phyloP scores from a whole-genome alignment of 768 basidiomycete species.

The Lepiota subincarnata region DNA sequence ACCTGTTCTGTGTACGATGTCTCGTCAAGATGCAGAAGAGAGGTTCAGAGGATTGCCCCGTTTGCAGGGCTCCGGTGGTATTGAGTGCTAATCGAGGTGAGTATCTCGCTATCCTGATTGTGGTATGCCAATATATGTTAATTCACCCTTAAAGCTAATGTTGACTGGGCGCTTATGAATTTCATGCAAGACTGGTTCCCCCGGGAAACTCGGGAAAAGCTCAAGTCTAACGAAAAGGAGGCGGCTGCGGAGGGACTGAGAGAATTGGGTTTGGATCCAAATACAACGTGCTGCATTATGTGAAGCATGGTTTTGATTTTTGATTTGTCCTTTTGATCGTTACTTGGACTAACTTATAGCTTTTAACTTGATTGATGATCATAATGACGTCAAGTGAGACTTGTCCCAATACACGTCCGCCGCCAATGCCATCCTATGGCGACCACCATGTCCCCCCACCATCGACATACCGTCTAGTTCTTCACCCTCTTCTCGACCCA shows the following conservation, averaged over 20 bases:
- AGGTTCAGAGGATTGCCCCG: slow-evolving; percentile 70
- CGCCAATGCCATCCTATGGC: no score
- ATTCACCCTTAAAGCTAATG: slow-evolving; percentile 47
- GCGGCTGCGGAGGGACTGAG: slow-evolving; percentile 62
- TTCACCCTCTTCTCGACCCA: no score
- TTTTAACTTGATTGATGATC: neutral
- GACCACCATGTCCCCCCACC: no score
- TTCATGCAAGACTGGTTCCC: slow-evolving; percentile 96
- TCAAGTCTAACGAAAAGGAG: slow-evolving; percentile 72
- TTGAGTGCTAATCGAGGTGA: slow-evolving; percentile 71
- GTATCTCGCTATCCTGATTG: slow-evolving; percentile 22
- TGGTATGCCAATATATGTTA: neutral
- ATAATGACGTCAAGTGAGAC: no score
- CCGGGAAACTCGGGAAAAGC: slow-evolving; percentile 69
- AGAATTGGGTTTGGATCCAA: slow-evolving; percentile 57
- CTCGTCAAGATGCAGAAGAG: slow-evolving; percentile 91
- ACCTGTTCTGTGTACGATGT: slow-evolving; percentile 76
- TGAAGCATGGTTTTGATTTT: slow-evolving; percentile 14
- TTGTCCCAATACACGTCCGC: no score
- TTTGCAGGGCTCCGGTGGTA: slow-evolving; percentile 79
- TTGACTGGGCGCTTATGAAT: slow-evolving; percentile 75
- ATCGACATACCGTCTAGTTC: no score
- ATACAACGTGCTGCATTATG: slow-evolving; percentile 40
- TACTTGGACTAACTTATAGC: neutral
- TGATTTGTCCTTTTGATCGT: no score